Evolutionary conservation across 495 filamentous ascomycete genomes (phyloP), one percentile per base, ranked within the genome.

Genomic region (Penicillium canescens): DNA sequence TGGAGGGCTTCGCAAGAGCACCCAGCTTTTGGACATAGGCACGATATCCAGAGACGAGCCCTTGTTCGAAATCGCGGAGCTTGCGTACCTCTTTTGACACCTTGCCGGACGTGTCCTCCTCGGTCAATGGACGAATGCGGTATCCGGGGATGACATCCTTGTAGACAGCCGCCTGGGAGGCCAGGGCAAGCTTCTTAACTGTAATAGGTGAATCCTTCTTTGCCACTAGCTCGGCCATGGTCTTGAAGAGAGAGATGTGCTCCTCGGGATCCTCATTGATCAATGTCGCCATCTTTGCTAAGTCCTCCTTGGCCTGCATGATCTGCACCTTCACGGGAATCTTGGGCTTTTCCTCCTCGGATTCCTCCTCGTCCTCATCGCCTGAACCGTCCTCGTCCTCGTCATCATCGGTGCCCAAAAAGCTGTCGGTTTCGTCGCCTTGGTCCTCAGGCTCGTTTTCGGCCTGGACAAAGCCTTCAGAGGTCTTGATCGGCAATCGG

Each of bases 61-160:
- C 76, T 63, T 96, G 90, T 65, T 98, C 94, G 68, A 87, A 98
- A 23, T 79, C 74, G 43, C 91, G 82, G 36, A 96, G 69, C 59
- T 82, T 86, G 66, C 86, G 82, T 37, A 97, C 92, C 18, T 98
- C 94, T 66, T 97, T 96, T 4, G 92, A 96, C 4, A 98, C 66
- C 70, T 94, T 96, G 34, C 82, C 85, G 21, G 78, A 77, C 61
- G 82, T 79, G 52, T 88, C 83, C 16, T 88, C 86, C 38, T 92
- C 89, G 3, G 78, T 78, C 6, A 89, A 70, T 16, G 92, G 90
- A 16, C 94, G 86, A 69, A 98, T 98, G 34, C 94, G 81, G 60
- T 98, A 98, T 6, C 93, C 94, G 0, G 94, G 94, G 42, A 98
- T 96, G 38, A 96, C 79, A 74, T 98, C 92, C 66, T 92, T 95